A percentile compares a stretch with the other conserved stretches of the same genome.
These are phyloP conservation scores for Chaetoscypha palmicola DNA, from an alignment of 2,329 filamentous ascomycete genomes.

Conservation along the genomic window DNA sequence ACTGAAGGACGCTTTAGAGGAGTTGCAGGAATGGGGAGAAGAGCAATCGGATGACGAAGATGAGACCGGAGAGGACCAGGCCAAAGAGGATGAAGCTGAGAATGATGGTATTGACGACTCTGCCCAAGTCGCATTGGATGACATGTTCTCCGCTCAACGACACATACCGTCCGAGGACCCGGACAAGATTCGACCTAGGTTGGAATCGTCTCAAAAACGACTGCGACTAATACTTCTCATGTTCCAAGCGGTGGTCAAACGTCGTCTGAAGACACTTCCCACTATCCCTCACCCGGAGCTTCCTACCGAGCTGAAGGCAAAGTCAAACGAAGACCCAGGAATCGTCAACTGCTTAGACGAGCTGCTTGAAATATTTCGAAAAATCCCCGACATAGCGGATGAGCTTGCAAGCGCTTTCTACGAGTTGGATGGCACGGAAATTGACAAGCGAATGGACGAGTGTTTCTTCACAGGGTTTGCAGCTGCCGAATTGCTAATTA, in stretches of 20 bases:
- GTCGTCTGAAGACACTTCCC: conserved; percentile 56
- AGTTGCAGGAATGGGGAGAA: conserved; percentile 82
- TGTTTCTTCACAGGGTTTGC: conserved; percentile 54
- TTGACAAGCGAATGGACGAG: conserved; percentile 50
- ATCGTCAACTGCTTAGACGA: conserved; percentile 43
- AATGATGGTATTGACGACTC: conserved; percentile 32
- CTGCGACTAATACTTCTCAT: conserved; percentile 61
- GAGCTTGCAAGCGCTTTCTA: conserved; percentile 69
- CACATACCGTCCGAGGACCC: conserved; percentile 59
- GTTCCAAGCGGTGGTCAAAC: conserved; percentile 63
- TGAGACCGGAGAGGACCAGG: conserved; percentile 46
- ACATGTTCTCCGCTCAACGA: conserved; percentile 56
- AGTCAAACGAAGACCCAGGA: conserved; percentile 11
- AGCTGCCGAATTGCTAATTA: conserved; percentile 47
- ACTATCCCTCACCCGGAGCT: conserved; percentile 35
- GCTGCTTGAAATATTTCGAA: conserved; percentile 47
- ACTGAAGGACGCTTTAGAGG: conserved; percentile 74
- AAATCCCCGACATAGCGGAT: conserved; percentile 60
- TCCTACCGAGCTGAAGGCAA: conserved; percentile 23
- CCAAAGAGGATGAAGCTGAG: conserved; percentile 36
- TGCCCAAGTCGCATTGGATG: conserved; percentile 56
- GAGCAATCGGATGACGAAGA: conserved; percentile 60
- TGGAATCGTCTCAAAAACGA: conserved; percentile 57
- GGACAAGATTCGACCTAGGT: conserved; percentile 54
- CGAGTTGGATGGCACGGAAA: conserved; percentile 51